phyloP scores from a whole-genome alignment of 495 filamentous ascomycete species.

The Penicillium chermesinum region DNA sequence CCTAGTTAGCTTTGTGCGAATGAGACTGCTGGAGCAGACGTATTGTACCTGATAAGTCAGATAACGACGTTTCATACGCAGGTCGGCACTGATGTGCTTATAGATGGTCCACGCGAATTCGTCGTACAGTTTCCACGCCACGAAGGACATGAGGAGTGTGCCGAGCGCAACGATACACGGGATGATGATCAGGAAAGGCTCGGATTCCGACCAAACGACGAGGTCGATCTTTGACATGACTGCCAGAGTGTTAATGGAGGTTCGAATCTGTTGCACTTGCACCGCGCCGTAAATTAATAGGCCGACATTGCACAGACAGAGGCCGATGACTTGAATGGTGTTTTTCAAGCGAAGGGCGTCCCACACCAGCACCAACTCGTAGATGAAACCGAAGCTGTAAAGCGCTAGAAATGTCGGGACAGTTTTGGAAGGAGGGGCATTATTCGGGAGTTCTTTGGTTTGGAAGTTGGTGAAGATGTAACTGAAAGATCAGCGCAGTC shows the following conservation, averaged over 20 bases:
- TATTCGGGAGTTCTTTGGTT: conserved; percentile 58
- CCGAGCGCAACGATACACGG: conserved; percentile 77
- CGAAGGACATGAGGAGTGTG: conserved; percentile 63
- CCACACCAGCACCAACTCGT: conserved; percentile 81
- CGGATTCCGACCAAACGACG: conserved; percentile 58
- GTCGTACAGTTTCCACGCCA: conserved; percentile 93
- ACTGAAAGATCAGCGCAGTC: conserved; percentile 17
- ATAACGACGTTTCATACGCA: conserved; percentile 94
- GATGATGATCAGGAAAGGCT: conserved; percentile 77
- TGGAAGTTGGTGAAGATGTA: conserved; percentile 52
- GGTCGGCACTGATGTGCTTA: conserved; percentile 96
- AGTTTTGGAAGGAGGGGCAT: conserved; percentile 50
- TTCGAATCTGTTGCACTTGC: conserved; percentile 80
- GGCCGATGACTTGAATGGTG: conserved; percentile 95
- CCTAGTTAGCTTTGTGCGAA: conserved; percentile 22
- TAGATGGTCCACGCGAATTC: conserved; percentile 99
- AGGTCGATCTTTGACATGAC: conserved; percentile 28
- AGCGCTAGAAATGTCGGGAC: conserved; percentile 88
- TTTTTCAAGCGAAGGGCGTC: conserved; percentile 94
- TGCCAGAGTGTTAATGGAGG: conserved; percentile 54
- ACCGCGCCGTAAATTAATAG: conserved; percentile 89
- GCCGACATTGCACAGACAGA: conserved; percentile 86
- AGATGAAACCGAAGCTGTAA: conserved; percentile 96
- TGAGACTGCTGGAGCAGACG: not conserved
- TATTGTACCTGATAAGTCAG: conserved; percentile 83